Percentiles rank a stretch among this genome's conserved stretches.
Evolutionary conservation across 441 rosid species (phyloP).

Genomic region (Gossypium gossypioides): DNA sequence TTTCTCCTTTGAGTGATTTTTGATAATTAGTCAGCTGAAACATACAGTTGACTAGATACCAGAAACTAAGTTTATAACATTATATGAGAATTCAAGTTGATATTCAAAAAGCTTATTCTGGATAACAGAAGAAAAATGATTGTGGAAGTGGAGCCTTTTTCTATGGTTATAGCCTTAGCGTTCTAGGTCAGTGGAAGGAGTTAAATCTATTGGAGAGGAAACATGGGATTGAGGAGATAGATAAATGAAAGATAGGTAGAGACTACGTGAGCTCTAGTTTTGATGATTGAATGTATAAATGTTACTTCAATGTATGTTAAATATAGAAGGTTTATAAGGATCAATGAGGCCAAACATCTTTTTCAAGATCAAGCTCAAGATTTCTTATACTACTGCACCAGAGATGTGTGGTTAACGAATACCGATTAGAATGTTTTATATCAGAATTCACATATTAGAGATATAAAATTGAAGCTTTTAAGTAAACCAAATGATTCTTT

Average conservation of each 20-base stretch:
- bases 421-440: not conserved
- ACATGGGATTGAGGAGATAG: not conserved
- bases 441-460: not conserved
- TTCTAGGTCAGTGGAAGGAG: not conserved
- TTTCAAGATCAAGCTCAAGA: not conserved
- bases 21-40: not conserved
- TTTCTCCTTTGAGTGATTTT: not conserved
- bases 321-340: not conserved
- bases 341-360: not conserved
- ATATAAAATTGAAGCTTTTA: not conserved
- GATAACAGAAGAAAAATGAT: not conserved
- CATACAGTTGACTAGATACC: not conserved
- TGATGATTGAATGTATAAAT: not conserved
- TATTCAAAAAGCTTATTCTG: not conserved
- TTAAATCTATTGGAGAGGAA: not conserved
- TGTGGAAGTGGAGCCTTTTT: not conserved
- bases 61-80: not conserved
- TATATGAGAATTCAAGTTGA: not conserved
- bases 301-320: not conserved
- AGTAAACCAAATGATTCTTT: not conserved
- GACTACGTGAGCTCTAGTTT: not conserved
- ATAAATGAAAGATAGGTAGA: not conserved
- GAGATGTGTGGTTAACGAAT: not conserved
- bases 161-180: not conserved
- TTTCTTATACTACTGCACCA: not conserved